These are phyloP conservation scores for Novakomyces olei DNA, from an alignment of 805 yeast species.

Conservation along the genomic window DNA sequence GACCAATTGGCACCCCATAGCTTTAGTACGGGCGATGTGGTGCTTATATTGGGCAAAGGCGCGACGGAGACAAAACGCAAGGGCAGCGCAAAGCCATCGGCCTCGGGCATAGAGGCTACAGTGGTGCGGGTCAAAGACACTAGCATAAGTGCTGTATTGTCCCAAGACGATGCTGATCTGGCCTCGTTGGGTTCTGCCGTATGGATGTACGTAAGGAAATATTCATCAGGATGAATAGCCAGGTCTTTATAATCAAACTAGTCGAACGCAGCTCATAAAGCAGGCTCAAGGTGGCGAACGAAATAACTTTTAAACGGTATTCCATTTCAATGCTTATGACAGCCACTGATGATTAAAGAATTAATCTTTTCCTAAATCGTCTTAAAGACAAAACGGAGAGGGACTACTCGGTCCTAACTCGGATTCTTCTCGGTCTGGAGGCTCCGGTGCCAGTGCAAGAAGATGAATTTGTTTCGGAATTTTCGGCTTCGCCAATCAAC, in stretches of 20 bases:
- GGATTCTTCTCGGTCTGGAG: slow-evolving; percentile 27
- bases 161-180: slow-evolving; percentile 32
- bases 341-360: slow-evolving; percentile 22
- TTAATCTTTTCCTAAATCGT: slow-evolving; percentile 43
- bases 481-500: slow-evolving; percentile 27
- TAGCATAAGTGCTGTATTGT: slow-evolving; percentile 36
- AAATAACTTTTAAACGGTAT: slow-evolving; percentile 15
- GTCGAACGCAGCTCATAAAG: slow-evolving; percentile 25
- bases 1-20: not conserved
- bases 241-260: not conserved
- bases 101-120: slow-evolving; percentile 33
- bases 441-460: slow-evolving; percentile 11
- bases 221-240: not conserved
- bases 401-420: slow-evolving; percentile 19
- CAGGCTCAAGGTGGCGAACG: slow-evolving; percentile 36
- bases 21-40: slow-evolving; percentile 10
- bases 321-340: not conserved
- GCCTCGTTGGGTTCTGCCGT: too few species aligned
- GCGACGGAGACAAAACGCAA: slow-evolving; percentile 5
- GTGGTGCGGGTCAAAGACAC: slow-evolving; percentile 31
- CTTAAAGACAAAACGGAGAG: slow-evolving; percentile 20
- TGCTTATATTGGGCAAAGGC: slow-evolving; percentile 4
- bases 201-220: slow-evolving; percentile 18
- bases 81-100: not conserved
- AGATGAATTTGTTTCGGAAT: not conserved